Base-by-base conservation (phyloP, 441 rosid species). In the Erodium moschatum region DNA sequence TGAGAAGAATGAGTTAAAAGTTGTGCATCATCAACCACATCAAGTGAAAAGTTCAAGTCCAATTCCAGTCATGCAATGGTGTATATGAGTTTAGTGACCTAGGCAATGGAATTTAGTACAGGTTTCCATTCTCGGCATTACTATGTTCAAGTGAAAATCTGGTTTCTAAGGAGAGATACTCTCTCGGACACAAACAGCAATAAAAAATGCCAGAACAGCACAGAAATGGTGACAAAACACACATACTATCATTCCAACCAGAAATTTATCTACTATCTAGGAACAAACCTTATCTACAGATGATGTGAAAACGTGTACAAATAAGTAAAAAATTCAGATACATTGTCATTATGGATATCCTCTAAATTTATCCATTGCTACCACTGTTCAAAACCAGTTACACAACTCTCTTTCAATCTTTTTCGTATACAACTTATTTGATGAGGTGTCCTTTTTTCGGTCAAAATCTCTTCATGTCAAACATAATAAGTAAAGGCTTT, bases 1-100 rank as follows among this genome's bases (percentile, higher is more conserved):
- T 24, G 60, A 63, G 38, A 67, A 66, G 58, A 78, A 20, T 35
- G 13, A 38, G 29, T 29, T 50, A 11, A 24, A 42, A 61, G n/a
- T 2, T 19, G 13, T 7, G 13, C 65, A 4, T 5, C 13, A n/a
- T 31, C 15, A 18, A 65, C 33, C 50, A 33, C 9, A 44, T 10
- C 33, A 44, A 40, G 29, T 21, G 40, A 33, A 10, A 44, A 9
- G 50, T 44, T 44, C 11, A 2, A 6, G 50, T 44, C 50, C 50
- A 44, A 10, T 9, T 12, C 50, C 50, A 44, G 13, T 44, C 0
- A 9, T 44, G 2, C 11, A 10, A 31, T 31, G 35, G 6, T 31
- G 35, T 31, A 31, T 31, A 31, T 5, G 35, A 31, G 35, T 31
- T 31, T 31, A 31, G 35, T 31, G 35, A 31, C 0, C 35, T 31